Base-by-base conservation (phyloP, 768 basidiomycete genomes). In the Pluteus cervinus region DNA sequence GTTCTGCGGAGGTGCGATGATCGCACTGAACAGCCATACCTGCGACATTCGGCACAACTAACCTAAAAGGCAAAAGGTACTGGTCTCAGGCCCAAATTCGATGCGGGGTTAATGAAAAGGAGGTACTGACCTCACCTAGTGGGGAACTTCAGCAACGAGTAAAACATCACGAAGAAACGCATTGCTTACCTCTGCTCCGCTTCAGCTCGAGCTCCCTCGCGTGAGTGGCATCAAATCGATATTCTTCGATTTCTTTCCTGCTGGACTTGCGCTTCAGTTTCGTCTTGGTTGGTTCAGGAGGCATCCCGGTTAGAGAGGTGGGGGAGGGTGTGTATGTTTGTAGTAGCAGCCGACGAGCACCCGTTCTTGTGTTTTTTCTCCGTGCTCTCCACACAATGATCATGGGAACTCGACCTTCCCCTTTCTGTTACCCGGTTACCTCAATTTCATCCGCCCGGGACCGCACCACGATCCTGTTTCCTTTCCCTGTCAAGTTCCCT, bases 31-130 rank as follows among this genome's bases (percentile, higher is more conserved):
- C n/a, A n/a, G n/a, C n/a, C n/a, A 77, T 73, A 73, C 69, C 71
- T 62, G 44, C 83, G 76, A 69, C 84, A 86, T 59, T 86, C 83
- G 50, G 82, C 81, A 62, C 81, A 85, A 55, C 78, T 81, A 56
- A 85, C 79, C 70, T 85, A 38, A 40, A 33, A n/a, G n/a, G n/a
- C n/a, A n/a, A n/a, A n/a, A n/a, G n/a, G n/a, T n/a, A n/a, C n/a
- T n/a, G n/a, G n/a, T n/a, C n/a, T n/a, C 25, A 16, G 18, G 39
- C 36, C n/a, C 20, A 32, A 12, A 32, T 7, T 7, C 30, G 15
- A 32, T 32, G 30, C 30, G 15, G 30, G n/a, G 15, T 7, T 36
- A 36, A 31, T 18, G 38, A 29, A 23, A 18, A 21, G 39, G 12
- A 46, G 47, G 22, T 35, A 55, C 56, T 54, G 53, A 29, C 24